Percentiles rank a stretch among this genome's conserved stretches.
Conservation (phyloP, 2,329 filamentous ascomycete genomes). For the Xylaria sp. region DNA sequence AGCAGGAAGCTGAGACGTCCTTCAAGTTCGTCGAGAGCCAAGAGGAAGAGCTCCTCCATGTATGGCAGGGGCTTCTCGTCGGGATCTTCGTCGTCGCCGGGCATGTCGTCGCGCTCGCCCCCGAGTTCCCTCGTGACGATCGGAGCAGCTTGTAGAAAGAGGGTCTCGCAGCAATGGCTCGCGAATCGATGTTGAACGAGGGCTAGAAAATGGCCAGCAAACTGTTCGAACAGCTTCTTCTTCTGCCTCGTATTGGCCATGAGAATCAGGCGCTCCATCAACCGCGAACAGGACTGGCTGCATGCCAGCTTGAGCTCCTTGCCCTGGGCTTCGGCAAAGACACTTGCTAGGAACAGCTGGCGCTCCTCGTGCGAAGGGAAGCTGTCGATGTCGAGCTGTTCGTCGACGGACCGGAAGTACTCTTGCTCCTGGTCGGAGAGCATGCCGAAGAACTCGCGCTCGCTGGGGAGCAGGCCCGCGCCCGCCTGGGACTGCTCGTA, state of each 20-base stretch:
- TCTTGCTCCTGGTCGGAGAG: slow-evolving; percentile 93
- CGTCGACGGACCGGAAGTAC: slow-evolving; percentile 91
- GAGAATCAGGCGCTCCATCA: slow-evolving; percentile 91
- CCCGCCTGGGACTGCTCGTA: slow-evolving; percentile 35
- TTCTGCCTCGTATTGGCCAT: slow-evolving; percentile 82
- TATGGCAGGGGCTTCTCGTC: slow-evolving; percentile 64
- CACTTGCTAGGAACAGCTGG: slow-evolving; percentile 77
- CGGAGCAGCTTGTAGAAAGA: slow-evolving; percentile 86
- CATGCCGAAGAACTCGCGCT: slow-evolving; percentile 89
- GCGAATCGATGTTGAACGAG: slow-evolving; percentile 96
- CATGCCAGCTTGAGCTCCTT: slow-evolving; percentile 97
- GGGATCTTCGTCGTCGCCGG: slow-evolving; percentile 56
- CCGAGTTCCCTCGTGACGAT: slow-evolving; percentile 79
- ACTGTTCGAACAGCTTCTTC: slow-evolving; percentile 86
- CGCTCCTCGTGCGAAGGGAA: slow-evolving; percentile 82
- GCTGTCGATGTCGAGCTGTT: slow-evolving; percentile 88
- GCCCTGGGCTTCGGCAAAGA: slow-evolving; percentile 85
- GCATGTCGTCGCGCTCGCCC: slow-evolving; percentile 58
- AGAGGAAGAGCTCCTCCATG: slow-evolving; percentile 87
- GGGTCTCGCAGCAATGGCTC: slow-evolving; percentile 94
- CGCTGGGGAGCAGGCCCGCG: slow-evolving; percentile 50
- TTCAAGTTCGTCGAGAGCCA: slow-evolving; percentile 88
- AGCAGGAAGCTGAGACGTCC: slow-evolving; percentile 84
- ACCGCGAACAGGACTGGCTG: slow-evolving; percentile 91
- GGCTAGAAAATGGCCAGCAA: slow-evolving; percentile 86